Conservation (phyloP, 805 yeast species). For the Pichia nanzhaoensis region DNA sequence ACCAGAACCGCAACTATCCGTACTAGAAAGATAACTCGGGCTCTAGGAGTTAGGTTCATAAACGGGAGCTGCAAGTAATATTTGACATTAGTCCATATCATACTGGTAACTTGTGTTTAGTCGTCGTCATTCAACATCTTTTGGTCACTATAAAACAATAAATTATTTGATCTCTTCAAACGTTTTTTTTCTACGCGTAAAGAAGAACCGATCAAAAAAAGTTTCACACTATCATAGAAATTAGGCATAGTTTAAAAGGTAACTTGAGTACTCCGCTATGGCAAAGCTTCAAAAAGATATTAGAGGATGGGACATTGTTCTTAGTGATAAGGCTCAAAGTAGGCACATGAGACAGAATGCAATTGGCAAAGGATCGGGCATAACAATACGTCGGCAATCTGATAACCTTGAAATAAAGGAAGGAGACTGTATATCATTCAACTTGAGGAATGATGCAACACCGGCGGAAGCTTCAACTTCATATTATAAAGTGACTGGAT, state of each 20-base stretch:
- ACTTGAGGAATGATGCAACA: background rate
- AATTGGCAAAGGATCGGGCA: conserved; percentile 9
- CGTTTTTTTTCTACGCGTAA: background rate
- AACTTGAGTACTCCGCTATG: conserved; percentile 14
- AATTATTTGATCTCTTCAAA: no score
- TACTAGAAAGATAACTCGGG: conserved; percentile 18
- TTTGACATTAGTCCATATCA: conserved; percentile 4
- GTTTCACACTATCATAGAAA: background rate
- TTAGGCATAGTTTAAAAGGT: background rate
- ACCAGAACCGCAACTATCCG: conserved; percentile 13
- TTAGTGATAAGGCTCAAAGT: conserved; percentile 20
- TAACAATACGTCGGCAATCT: conserved; percentile 33
- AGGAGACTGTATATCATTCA: conserved; percentile 47
- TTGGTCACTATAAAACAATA: no score
- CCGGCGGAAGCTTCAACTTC: background rate
- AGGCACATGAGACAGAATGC: conserved; percentile 13
- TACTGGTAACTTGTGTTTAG: background rate
- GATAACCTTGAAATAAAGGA: conserved; percentile 44
- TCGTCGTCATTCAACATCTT: no score
- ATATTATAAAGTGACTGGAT: conserved; percentile 26
- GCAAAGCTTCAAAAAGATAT: conserved; percentile 23
- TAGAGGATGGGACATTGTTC: conserved; percentile 33
- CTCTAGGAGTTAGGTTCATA: conserved; percentile 22
- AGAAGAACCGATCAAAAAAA: no score
- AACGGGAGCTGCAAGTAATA: conserved; percentile 19